These are phyloP conservation scores for Solanum neorickii DNA, from an alignment of 257 asterid species.

Conservation along the genomic window DNA sequence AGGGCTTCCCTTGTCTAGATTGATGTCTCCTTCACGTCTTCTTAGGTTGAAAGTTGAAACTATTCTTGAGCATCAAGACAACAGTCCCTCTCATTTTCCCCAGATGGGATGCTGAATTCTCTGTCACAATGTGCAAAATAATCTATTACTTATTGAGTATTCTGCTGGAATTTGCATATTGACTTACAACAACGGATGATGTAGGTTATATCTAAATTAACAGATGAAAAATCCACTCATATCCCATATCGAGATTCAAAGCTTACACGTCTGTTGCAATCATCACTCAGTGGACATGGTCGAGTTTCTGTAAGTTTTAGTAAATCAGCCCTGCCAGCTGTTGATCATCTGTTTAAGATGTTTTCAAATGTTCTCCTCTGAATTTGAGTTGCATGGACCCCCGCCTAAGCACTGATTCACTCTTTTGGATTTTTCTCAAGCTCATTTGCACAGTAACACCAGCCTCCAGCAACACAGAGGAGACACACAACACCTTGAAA, in stretches of 20 bases:
- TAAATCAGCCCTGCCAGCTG: background rate
- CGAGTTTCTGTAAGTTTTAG: conserved; percentile 64
- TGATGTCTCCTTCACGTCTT: background rate
- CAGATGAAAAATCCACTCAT: conserved; percentile 77
- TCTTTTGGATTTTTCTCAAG: conserved; percentile 30
- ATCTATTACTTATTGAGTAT: background rate
- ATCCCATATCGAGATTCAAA: conserved; percentile 82
- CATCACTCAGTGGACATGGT: conserved; percentile 79
- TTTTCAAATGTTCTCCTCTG: background rate
- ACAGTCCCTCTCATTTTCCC: background rate
- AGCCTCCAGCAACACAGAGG: conserved; percentile 70
- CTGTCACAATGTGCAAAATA: background rate
- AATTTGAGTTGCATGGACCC: background rate
- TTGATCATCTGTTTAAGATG: background rate
- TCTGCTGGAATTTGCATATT: background rate
- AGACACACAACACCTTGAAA: conserved; percentile 74
- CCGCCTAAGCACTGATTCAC: conserved; percentile 3
- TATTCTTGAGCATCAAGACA: background rate
- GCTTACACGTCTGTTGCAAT: conserved; percentile 72
- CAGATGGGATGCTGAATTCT: background rate
- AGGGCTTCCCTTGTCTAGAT: conserved; percentile 3
- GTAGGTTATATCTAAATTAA: conserved; percentile 74
- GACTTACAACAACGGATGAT: background rate
- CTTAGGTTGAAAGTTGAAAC: background rate
- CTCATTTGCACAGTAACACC: conserved; percentile 85